Evolutionary conservation across 331 rosid species (phyloP).

Genomic region (Cydonia oblonga): DNA sequence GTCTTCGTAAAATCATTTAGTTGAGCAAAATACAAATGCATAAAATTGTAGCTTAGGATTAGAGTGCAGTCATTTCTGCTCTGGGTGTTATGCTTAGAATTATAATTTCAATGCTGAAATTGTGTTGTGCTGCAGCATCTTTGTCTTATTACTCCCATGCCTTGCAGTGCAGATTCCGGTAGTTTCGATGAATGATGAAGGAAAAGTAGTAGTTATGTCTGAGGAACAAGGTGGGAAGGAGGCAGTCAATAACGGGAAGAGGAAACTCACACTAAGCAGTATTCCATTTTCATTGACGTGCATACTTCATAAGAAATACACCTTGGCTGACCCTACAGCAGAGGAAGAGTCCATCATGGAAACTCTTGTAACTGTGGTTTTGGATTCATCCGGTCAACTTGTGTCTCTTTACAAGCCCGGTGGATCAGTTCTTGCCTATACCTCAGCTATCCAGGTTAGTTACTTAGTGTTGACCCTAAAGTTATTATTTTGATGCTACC

Average conservation of each 20-base stretch:
- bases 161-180: constrained; percentile 70
- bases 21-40: neutral
- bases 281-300: constrained; percentile 77
- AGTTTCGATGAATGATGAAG: constrained; percentile 65
- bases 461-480: constrained; percentile 7
- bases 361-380: constrained; percentile 64
- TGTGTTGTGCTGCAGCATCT: neutral
- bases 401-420: constrained; percentile 88
- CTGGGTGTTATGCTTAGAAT: neutral
- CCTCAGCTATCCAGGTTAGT: constrained; percentile 63
- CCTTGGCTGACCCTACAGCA: constrained; percentile 81
- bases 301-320: constrained; percentile 68
- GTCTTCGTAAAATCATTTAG: neutral
- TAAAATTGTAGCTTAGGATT: neutral
- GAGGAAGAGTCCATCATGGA: constrained; percentile 89
- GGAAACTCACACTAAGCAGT: constrained; percentile 53
- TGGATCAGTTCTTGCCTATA: constrained; percentile 62
- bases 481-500: constrained; percentile 1
- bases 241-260: constrained; percentile 57
- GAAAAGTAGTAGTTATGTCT: constrained; percentile 49
- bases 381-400: constrained; percentile 68
- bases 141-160: constrained; percentile 4
- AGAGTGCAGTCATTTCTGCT: neutral
- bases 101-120: neutral
- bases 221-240: constrained; percentile 54